Evolutionary conservation across 2,329 filamentous ascomycete genomes (phyloP).

Genomic region (Trichophaea hybrida): DNA sequence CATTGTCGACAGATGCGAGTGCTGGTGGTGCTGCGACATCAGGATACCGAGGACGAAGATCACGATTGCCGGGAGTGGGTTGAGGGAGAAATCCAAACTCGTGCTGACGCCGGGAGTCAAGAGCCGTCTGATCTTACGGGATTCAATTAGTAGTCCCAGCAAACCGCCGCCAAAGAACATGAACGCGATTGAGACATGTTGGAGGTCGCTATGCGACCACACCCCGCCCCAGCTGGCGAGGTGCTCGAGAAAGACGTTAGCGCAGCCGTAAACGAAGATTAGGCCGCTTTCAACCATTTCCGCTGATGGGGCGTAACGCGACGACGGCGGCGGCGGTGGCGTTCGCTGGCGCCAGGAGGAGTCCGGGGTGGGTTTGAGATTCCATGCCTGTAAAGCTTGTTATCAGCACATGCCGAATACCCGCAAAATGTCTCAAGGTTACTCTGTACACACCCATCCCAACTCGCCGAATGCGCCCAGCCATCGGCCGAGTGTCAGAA

Average conservation of each 20-base stretch:
- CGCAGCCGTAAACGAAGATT: conserved; percentile 78
- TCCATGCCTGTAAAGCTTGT: conserved; percentile 56
- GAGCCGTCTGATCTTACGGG: conserved; percentile 50
- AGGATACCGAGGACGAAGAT: conserved; percentile 80
- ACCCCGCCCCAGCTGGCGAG: conserved; percentile 53
- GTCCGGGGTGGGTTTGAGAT: conserved; percentile 36
- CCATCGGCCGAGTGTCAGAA: conserved; percentile 78
- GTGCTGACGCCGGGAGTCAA: conserved; percentile 37
- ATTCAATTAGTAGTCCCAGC: conserved; percentile 78
- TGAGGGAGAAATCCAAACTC: conserved; percentile 38
- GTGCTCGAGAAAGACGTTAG: conserved; percentile 87
- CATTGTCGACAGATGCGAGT: conserved; percentile 73
- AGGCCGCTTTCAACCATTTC: conserved; percentile 77
- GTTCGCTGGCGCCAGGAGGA: too few species aligned
- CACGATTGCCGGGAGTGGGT: conserved; percentile 74
- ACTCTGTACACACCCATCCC: conserved; percentile 50
- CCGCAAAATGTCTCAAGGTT: background rate
- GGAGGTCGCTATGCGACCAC: conserved; percentile 69
- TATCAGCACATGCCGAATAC: background rate
- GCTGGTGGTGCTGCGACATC: conserved; percentile 88
- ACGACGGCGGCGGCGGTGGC: too few species aligned
- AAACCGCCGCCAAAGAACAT: conserved; percentile 88
- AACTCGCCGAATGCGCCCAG: conserved; percentile 78
- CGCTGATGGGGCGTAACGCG: conserved; percentile 47
- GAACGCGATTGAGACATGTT: conserved; percentile 83